Evolutionary conservation across 139 green algal genomes (phyloP).

Genomic region (Closterium sp.): DNA sequence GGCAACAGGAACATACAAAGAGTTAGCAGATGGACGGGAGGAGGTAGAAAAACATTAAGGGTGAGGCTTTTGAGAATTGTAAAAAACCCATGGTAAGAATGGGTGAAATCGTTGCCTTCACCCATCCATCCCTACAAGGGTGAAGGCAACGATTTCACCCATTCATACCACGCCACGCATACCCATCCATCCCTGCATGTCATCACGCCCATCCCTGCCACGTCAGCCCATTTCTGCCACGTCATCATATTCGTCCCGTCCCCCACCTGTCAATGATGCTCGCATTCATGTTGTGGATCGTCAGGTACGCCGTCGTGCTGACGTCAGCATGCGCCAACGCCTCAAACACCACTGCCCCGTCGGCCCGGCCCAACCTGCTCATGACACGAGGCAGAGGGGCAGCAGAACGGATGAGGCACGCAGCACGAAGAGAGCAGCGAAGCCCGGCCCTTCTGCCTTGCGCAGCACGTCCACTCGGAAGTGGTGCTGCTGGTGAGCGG

Average conservation of each 20-base stretch:
- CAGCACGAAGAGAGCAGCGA: constrained; percentile 37
- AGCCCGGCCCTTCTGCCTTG: constrained; percentile 67
- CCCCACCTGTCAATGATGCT: constrained; percentile 57
- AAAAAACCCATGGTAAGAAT: too few species aligned
- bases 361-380: constrained; percentile 45
- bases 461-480: constrained; percentile 68
- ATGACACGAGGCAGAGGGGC: not conserved
- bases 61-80: too few species aligned
- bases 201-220: not conserved
- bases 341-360: constrained; percentile 80
- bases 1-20: too few species aligned
- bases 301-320: constrained; percentile 72
- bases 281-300: constrained; percentile 85
- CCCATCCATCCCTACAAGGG: too few species aligned
- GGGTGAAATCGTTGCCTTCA: too few species aligned
- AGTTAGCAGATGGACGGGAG: too few species aligned
- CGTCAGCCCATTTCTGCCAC: not conserved
- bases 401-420: too few species aligned
- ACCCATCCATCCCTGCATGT: too few species aligned
- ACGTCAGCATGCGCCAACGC: constrained; percentile 73
- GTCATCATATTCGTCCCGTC: not conserved
- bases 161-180: too few species aligned
- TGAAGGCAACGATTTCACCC: too few species aligned
- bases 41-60: too few species aligned
- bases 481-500: too few species aligned